Base-by-base conservation (phyloP, 139 green algal genomes). In the Chloropicon primus region DNA sequence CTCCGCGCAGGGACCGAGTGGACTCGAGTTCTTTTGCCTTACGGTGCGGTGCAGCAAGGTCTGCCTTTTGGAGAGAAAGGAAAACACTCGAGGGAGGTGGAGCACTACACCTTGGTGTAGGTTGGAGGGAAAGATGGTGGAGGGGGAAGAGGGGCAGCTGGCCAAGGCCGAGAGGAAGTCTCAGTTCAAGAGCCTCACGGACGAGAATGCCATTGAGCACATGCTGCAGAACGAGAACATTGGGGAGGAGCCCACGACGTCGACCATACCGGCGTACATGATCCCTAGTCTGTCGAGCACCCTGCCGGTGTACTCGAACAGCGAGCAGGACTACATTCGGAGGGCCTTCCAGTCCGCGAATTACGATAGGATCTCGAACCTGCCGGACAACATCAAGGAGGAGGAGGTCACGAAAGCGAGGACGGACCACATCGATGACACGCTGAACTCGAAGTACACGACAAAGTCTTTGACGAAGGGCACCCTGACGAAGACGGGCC, bases 331-430 rank as follows among this genome's bases (percentile, higher is more conserved):
- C 25, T 83, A 85, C 73, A 87, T 90, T 73, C 25, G 72, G 27
- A 74, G 86, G n/a, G 82, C 86, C n/a, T 90, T 90, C 74, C 76
- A 82, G 28, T 81, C 53, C 2, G 82, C 80, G 28, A 90, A 90
- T 80, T 90, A 87, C 71, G 86, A 62, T 17, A 62, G 41, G 41
- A 62, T 62, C 41, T 62, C 41, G 41, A 88, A 74, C 24, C 80
- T 89, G 24, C 85, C 85, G 1, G 78, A 80, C 25, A 77, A 1
- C 54, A 54, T 88, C 0, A 80, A 80, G 54, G 76, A 83, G 77
- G 77, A 87, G 26, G 80, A 87, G 84, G 84, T 83, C 26, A 1
- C 27, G 22, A 54, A 23, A 3, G 72, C 72, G 22, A 25, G 24
- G 74, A 27, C 74, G 71, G 71, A 27, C 41, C 41, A 62, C 41